A percentile compares a stretch with the other conserved stretches of the same genome.
Conservation (phyloP, 345 rosid species). For the Boechera retrofracta region DNA sequence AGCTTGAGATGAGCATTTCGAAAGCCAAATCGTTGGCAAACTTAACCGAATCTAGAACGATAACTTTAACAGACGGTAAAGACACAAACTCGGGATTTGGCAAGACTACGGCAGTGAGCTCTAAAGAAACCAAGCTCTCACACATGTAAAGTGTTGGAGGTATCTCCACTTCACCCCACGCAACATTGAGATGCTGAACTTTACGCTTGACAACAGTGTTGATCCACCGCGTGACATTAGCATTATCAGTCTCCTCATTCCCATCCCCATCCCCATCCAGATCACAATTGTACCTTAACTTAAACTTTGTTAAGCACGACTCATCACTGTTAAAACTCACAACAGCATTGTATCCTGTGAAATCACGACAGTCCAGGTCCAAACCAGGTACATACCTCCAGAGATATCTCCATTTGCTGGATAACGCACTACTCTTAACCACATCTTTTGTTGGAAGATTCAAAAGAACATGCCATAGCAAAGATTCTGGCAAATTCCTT, state of each 20-base stretch:
- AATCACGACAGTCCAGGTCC: not conserved
- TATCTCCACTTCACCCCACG: not conserved
- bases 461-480: not conserved
- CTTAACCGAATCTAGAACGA: not conserved
- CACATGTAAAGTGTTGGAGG: not conserved
- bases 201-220: not conserved
- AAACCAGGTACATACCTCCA: not conserved
- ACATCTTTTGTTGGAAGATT: not conserved
- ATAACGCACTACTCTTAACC: not conserved
- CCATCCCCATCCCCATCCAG: not conserved
- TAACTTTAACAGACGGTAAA: not conserved
- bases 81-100: not conserved
- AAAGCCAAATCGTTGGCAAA: not conserved
- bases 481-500: not conserved
- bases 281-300: not conserved
- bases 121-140: slow-evolving; percentile 3
- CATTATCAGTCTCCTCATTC: not conserved
- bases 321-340: not conserved
- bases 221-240: not conserved
- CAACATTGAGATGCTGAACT: not conserved
- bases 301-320: not conserved
- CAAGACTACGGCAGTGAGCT: not conserved
- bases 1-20: slow-evolving; percentile 1
- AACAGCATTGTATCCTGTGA: not conserved
- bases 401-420: not conserved